Base-by-base conservation (phyloP, 2,329 filamentous ascomycete genomes). In the Sporothrix phasma region DNA sequence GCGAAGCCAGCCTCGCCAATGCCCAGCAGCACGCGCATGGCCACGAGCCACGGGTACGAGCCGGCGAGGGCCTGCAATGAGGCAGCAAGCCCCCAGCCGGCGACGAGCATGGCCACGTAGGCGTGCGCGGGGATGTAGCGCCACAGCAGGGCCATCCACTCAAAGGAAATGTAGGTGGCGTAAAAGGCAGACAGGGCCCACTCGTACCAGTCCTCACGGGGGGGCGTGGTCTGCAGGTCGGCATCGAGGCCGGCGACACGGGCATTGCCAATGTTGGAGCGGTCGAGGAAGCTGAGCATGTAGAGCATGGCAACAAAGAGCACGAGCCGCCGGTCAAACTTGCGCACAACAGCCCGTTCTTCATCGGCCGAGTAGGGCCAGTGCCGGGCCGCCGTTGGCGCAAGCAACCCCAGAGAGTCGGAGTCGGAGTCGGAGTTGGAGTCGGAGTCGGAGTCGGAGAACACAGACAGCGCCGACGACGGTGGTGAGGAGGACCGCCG, bases 261-360 rank as follows among this genome's bases (percentile, higher is more conserved):
- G 31, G 85, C 85, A 70, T 86, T 85, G 51, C 83, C 84, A 59
- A 86, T 85, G 69, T 86, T 96, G 19, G 89, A 92, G 68, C 92
- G 82, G 74, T 96, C 92, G 68, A 96, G 76, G 72, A 96, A 96
- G 67, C 87, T 88, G 67, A 96, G 78, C 79, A 95, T 83, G 73
- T 94, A 97, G 13, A 96, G 80, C 65, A 93, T 73, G 11, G 90
- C 88, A 67, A 96, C 81, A 72, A 96, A 95, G 0, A 89, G 73
- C 5, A 96, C 90, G 62, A 97, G 80, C 68, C 82, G 84, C 64
- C 84, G 80, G 73, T 96, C 92, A 69, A 96, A 85, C 76, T 89
- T 92, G 71, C 79, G 80, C 64, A 92, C 80, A 8, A 95, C 86
- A 3, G 79, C 78, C 24, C 74, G 76, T 72, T 95, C 92, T 73